Conservation (phyloP, 2,329 filamentous ascomycete species). For the Aspergillus thermomutatus region DNA sequence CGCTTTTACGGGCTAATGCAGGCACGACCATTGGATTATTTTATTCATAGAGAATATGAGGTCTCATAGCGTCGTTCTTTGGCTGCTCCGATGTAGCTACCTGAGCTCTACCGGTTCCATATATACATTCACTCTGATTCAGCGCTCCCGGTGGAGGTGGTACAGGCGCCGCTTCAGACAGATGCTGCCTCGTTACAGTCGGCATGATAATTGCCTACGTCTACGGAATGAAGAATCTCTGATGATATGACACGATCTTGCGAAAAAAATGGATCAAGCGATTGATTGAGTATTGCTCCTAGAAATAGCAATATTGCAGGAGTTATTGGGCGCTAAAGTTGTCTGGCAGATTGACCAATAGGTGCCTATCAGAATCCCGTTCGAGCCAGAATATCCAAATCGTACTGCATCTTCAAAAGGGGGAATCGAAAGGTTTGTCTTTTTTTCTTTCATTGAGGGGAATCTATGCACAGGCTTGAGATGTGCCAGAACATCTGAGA, state of each 20-base stretch:
- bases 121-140: background rate
- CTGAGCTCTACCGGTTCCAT: background rate
- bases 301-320: background rate
- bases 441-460: slow-evolving; percentile 43
- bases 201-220: background rate
- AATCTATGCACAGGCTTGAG: slow-evolving; percentile 42
- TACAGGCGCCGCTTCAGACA: background rate
- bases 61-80: background rate
- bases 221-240: background rate
- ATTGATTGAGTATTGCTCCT: background rate
- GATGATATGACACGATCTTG: background rate
- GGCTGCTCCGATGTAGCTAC: background rate
- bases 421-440: slow-evolving; percentile 34
- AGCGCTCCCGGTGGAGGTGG: background rate
- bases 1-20: background rate
- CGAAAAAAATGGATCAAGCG: background rate
- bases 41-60: background rate
- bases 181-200: background rate
- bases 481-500: slow-evolving; percentile 38
- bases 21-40: background rate
- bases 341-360: background rate
- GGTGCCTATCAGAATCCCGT: background rate
- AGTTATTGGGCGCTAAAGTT: background rate
- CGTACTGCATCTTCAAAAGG: background rate
- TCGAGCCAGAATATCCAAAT: background rate